Conservation (phyloP, 805 yeast genomes). For the Millerozyma acaciae region DNA sequence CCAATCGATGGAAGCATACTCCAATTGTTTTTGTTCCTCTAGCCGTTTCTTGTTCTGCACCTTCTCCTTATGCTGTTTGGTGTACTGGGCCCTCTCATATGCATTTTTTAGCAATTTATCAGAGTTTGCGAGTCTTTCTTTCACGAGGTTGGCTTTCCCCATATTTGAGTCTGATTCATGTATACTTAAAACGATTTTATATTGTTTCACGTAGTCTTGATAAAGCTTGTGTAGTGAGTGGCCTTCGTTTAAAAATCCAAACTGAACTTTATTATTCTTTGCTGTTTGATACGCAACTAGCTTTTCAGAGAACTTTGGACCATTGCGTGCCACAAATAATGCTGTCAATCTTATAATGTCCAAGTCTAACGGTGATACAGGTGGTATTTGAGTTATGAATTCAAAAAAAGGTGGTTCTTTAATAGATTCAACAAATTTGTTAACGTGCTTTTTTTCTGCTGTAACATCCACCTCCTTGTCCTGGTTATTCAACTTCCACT, state of each 20-base stretch:
- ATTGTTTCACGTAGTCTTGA: constrained; percentile 51
- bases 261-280: constrained; percentile 46
- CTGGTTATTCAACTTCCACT: constrained; percentile 36
- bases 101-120: constrained; percentile 44
- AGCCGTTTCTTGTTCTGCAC: constrained; percentile 24
- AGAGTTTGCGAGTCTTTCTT: constrained; percentile 13
- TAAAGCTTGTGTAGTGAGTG: constrained; percentile 63
- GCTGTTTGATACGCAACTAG: constrained; percentile 35
- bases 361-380: constrained; percentile 58
- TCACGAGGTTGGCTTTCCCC: constrained; percentile 7
- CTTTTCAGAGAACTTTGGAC: constrained; percentile 34
- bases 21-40: constrained; percentile 39
- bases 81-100: constrained; percentile 54
- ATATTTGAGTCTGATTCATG: constrained; percentile 9
- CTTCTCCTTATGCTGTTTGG: constrained; percentile 32
- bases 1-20: constrained; percentile 84
- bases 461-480: constrained; percentile 6
- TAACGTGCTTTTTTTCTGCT: not conserved
- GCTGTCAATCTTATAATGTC: constrained; percentile 74
- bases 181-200: constrained; percentile 26
- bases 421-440: constrained; percentile 1
- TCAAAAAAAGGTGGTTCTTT: constrained; percentile 17
- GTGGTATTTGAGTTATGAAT: constrained; percentile 27
- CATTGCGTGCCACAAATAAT: constrained; percentile 59
- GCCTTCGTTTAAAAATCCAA: constrained; percentile 56